Percentiles rank a stretch among this genome's conserved stretches.
Evolutionary conservation across 2,329 filamentous ascomycete species (phyloP).

Genomic region (Stachybotrys echinatus): DNA sequence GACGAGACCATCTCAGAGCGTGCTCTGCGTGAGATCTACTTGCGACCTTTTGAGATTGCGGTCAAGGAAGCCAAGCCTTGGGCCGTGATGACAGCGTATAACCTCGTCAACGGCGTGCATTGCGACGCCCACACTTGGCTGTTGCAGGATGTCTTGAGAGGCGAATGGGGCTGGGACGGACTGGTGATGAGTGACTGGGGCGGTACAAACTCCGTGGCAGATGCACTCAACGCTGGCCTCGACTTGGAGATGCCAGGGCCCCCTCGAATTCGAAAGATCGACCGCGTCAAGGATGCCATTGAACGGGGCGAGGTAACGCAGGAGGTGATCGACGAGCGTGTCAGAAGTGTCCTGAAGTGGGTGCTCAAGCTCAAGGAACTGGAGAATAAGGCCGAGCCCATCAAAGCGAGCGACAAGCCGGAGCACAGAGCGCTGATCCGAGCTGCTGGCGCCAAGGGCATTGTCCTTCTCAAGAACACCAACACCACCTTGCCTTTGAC

Average conservation of each 20-base stretch:
- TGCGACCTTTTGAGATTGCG: slow-evolving; percentile 39
- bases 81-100: slow-evolving; percentile 42
- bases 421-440: slow-evolving; percentile 18
- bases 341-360: slow-evolving; percentile 23
- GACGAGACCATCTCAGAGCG: slow-evolving; percentile 23
- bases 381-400: slow-evolving; percentile 7
- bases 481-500: slow-evolving; percentile 46
- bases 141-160: slow-evolving; percentile 31
- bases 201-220: slow-evolving; percentile 25
- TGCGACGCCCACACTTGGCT: slow-evolving; percentile 33
- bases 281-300: slow-evolving; percentile 15
- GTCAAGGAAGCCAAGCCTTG: slow-evolving; percentile 34
- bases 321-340: slow-evolving; percentile 17
- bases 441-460: slow-evolving; percentile 36
- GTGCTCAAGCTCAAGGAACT: slow-evolving; percentile 16
- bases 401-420: slow-evolving; percentile 9
- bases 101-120: slow-evolving; percentile 39
- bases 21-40: slow-evolving; percentile 32
- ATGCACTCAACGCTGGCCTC: slow-evolving; percentile 21
- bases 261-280: slow-evolving; percentile 17
- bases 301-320: slow-evolving; percentile 12
- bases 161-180: slow-evolving; percentile 39
- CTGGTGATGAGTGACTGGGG: slow-evolving; percentile 44
- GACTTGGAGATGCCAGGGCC: slow-evolving; percentile 32
- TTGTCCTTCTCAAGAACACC: slow-evolving; percentile 61